Conservation (phyloP, 805 yeast species). For the Suhomyces pyralidae region DNA sequence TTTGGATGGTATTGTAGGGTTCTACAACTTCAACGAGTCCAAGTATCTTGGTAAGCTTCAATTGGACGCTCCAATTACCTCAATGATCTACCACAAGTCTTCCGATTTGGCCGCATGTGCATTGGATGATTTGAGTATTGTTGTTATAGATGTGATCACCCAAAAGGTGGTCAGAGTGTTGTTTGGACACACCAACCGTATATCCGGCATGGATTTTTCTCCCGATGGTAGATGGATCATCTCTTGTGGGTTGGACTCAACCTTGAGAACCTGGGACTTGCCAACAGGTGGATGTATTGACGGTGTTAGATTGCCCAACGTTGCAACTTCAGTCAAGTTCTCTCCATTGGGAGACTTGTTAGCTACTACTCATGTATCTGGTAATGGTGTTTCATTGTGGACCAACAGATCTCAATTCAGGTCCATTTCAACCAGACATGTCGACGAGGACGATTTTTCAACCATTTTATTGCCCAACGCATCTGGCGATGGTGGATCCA, state of each 20-base stretch:
- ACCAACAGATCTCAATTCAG: constrained; percentile 83
- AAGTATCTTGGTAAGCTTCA: constrained; percentile 62
- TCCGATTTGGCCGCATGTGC: constrained; percentile 85
- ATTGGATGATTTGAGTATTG: constrained; percentile 80
- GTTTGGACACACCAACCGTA: constrained; percentile 85
- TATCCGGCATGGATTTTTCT: constrained; percentile 84
- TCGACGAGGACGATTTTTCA: constrained; percentile 73
- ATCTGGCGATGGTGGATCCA: constrained; percentile 73
- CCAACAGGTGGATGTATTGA: constrained; percentile 97
- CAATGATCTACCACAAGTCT: constrained; percentile 71
- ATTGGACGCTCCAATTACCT: constrained; percentile 74
- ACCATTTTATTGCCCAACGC: constrained; percentile 65
- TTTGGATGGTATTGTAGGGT: constrained; percentile 84
- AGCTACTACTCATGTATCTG: constrained; percentile 89
- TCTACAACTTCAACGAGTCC: constrained; percentile 77
- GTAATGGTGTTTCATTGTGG: constrained; percentile 91
- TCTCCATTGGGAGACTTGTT: constrained; percentile 87
- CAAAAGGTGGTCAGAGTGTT: constrained; percentile 81
- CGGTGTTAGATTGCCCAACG: constrained; percentile 72
- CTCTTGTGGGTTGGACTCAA: constrained; percentile 76
- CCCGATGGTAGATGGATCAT: constrained; percentile 96
- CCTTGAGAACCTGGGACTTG: constrained; percentile 94
- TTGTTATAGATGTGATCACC: constrained; percentile 78
- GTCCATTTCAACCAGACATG: constrained; percentile 69
- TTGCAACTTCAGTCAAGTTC: constrained; percentile 77